Evolutionary conservation across 2,329 filamentous ascomycete species (phyloP), one percentile per base, ranked within the genome.

Genomic region (Chrysoporthe puriensis): DNA sequence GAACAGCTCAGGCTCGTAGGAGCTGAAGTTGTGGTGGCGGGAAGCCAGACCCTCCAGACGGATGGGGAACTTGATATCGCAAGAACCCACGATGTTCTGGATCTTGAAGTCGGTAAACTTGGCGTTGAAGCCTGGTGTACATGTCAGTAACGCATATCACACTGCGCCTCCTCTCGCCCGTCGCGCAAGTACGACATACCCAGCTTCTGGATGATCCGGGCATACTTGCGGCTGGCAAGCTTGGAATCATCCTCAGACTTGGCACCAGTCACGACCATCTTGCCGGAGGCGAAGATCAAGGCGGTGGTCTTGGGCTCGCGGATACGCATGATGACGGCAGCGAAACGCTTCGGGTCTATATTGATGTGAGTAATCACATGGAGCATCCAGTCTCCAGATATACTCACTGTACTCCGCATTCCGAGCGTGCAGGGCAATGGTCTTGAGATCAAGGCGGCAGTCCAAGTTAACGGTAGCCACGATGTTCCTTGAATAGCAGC

Each of bases 41-140:
- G 91, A 96, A 18, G 96, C 96, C 78, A 99, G 85, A 82, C 96
- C 96, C 80, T 98, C 96, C 68, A 99, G 86, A 73, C 96, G 93
- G 74, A 99, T 97, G 64, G 96, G 96, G 83, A 99, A 99, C 86
- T 97, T 97, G 86, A 99, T 97, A 79, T 99, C 96, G 81, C 95
- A 98, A 69, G 94, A 97, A 72, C 96, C 96, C 73, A 99, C 96
- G 72, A 99, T 98, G 82, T 99, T 99, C 85, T 97, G 94, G 76
- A 99, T 99, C 88, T 98, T 99, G 85, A 99, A 99, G 80, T 99
- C 96, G 73, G 94, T 97, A 82, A 99, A 98, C 88, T 97, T 97
- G 76, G 96, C 95, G 74, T 97, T 97, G 87, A 99, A 99, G 71
- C 96, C 67, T 68, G 11, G 7, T 13, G n/a, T 14, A 2, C 2